A percentile compares a stretch with the other conserved stretches of the same genome.
phyloP scores from a whole-genome alignment of 176 grass and related monocot species.

The Hordeum marinum region DNA sequence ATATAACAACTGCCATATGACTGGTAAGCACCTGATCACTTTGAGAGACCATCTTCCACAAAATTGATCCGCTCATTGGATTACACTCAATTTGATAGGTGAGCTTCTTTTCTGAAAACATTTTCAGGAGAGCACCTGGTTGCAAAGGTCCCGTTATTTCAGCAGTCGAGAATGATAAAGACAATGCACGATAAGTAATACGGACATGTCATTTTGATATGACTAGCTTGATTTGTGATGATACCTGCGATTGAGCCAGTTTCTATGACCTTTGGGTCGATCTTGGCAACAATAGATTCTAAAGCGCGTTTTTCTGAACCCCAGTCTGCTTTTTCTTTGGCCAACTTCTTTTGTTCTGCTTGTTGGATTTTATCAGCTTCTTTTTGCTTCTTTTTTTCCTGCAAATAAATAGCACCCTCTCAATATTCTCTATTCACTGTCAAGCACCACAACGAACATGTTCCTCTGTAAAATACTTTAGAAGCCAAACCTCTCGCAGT shows the following conservation, averaged over 20 bases:
- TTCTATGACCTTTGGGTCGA: constrained; percentile 56
- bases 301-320: constrained; percentile 61
- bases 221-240: neutral
- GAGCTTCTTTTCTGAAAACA: constrained; percentile 53
- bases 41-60: constrained; percentile 71
- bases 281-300: constrained; percentile 60
- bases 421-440: neutral
- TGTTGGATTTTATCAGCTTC: constrained; percentile 55
- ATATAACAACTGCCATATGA: neutral
- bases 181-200: neutral
- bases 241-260: constrained; percentile 64
- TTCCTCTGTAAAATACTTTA: constrained; percentile 8
- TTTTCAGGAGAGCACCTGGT: constrained; percentile 60
- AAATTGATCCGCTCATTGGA: constrained; percentile 53
- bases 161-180: neutral
- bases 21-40: constrained; percentile 30
- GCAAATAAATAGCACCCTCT: constrained; percentile 17
- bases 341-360: constrained; percentile 47
- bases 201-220: neutral
- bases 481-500: constrained; percentile 34
- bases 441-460: neutral
- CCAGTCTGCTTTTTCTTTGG: constrained; percentile 65
- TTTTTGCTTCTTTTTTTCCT: constrained; percentile 62
- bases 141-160: neutral
- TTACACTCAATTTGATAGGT: constrained; percentile 37